phyloP scores from a whole-genome alignment of 2,329 filamentous ascomycete species.

The Acarospora socialis region DNA sequence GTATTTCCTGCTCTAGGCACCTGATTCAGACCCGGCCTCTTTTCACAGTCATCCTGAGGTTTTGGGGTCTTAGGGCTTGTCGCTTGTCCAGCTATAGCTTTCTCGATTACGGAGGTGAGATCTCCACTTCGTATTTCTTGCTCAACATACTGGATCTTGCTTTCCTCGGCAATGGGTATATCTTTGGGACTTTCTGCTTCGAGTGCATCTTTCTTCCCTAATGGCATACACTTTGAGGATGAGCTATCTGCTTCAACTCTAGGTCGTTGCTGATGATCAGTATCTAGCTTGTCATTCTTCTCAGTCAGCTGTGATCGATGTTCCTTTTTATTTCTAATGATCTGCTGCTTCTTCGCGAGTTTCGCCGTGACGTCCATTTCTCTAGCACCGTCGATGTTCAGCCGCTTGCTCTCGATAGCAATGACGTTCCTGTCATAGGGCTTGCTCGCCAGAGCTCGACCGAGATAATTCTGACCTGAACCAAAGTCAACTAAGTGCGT shows the following conservation, averaged over 20 bases:
- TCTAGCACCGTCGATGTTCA: slow-evolving; percentile 75
- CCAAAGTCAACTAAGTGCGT: slow-evolving; percentile 92
- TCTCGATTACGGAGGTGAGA: too few species aligned
- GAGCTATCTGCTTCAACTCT: too few species aligned
- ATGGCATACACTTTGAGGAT: too few species aligned
- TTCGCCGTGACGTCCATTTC: slow-evolving; percentile 73
- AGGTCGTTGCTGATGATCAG: too few species aligned
- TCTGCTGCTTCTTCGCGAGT: slow-evolving; percentile 55
- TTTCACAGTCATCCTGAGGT: too few species aligned
- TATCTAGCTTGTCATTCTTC: too few species aligned
- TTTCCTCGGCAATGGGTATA: slow-evolving; percentile 41
- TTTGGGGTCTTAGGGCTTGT: too few species aligned
- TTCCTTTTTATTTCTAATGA: slow-evolving; percentile 68
- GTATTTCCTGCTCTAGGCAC: slow-evolving; percentile 27
- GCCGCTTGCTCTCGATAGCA: slow-evolving; percentile 74
- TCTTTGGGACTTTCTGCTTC: slow-evolving; percentile 15
- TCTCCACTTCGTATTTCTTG: slow-evolving; percentile 61
- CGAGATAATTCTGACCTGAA: slow-evolving; percentile 91
- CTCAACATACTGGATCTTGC: slow-evolving; percentile 64
- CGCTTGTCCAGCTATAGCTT: too few species aligned
- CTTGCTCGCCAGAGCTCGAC: slow-evolving; percentile 66
- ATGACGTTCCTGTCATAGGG: slow-evolving; percentile 80
- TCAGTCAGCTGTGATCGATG: too few species aligned
- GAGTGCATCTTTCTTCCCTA: too few species aligned
- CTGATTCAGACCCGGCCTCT: too few species aligned